phyloP scores from a whole-genome alignment of 345 rosid genomes.

The Citropsis articulata region DNA sequence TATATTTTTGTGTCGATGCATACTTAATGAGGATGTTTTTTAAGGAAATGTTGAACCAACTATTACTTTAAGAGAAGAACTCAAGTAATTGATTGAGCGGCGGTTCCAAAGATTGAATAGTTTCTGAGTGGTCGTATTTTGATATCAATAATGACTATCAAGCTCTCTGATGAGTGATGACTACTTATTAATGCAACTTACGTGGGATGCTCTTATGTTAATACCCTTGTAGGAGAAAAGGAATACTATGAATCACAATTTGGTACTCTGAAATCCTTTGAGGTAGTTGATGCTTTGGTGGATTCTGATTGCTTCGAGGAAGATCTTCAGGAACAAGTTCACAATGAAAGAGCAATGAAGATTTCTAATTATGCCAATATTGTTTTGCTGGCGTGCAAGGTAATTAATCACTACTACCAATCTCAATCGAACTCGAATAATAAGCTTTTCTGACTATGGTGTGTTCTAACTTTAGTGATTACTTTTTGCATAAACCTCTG shows the following conservation, averaged over 20 bases:
- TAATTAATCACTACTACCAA: slow-evolving; percentile 10
- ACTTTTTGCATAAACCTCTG: neutral
- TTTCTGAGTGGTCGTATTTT: neutral
- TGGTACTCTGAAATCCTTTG: slow-evolving; percentile 68
- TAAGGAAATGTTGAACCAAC: too few relatives aligned
- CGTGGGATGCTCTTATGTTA: neutral
- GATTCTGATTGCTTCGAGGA: slow-evolving; percentile 27
- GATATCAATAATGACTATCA: neutral
- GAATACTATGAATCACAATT: slow-evolving; percentile 75
- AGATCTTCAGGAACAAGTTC: slow-evolving; percentile 32
- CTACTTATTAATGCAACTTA: neutral
- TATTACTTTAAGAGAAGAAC: too few relatives aligned
- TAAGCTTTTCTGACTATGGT: neutral
- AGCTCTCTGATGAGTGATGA: neutral
- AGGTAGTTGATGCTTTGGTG: slow-evolving; percentile 61
- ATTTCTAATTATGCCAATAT: slow-evolving; percentile 80
- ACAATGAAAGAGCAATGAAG: slow-evolving; percentile 73
- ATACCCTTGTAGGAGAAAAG: slow-evolving; percentile 46
- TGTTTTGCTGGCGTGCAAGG: slow-evolving; percentile 70
- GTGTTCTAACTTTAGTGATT: neutral
- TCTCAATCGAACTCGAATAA: neutral
- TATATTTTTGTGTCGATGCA: too few relatives aligned
- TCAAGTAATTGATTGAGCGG: neutral
- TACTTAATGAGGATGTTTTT: too few relatives aligned
- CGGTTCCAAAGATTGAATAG: neutral